These are phyloP conservation scores for Epipyxis sp. DNA, from an alignment of 108 stramenopile genomes.

Conservation along the genomic window DNA sequence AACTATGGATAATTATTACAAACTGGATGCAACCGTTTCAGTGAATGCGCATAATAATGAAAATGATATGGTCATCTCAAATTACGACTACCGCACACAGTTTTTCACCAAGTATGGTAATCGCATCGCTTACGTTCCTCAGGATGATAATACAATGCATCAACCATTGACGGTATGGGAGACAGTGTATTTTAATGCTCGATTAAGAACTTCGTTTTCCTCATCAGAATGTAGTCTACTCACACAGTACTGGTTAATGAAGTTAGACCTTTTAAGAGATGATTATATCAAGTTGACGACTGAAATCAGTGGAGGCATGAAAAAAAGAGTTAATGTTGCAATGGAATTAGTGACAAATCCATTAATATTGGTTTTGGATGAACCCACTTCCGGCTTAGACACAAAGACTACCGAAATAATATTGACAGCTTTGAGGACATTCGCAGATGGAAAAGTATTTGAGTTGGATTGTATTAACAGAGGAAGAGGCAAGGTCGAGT, in stretches of 20 bases:
- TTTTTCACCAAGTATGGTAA: conserved; percentile 20
- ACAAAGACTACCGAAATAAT: conserved; percentile 58
- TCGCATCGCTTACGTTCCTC: conserved; percentile 29
- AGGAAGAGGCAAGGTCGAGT: conserved; percentile 39
- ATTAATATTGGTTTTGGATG: conserved; percentile 37
- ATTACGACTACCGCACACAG: not conserved
- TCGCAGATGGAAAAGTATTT: conserved; percentile 56
- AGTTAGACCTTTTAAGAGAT: conserved; percentile 5
- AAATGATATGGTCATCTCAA: not conserved
- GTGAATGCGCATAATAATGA: not conserved
- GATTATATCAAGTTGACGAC: not conserved
- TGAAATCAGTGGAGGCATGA: conserved; percentile 34
- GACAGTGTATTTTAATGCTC: conserved; percentile 7
- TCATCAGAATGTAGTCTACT: not conserved
- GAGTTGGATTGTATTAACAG: too few species aligned
- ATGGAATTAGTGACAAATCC: conserved; percentile 42
- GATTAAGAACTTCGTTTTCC: not conserved
- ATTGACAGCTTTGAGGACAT: conserved; percentile 62
- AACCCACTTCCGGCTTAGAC: conserved; percentile 60
- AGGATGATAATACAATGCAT: conserved; percentile 27
- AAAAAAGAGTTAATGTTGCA: conserved; percentile 36
- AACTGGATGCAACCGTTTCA: too few species aligned
- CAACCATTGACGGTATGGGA: conserved; percentile 9
- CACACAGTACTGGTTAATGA: not conserved
- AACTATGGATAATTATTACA: not conserved